Base-by-base conservation (phyloP, 2,329 filamentous ascomycete genomes). In the Fusarium lateritium region DNA sequence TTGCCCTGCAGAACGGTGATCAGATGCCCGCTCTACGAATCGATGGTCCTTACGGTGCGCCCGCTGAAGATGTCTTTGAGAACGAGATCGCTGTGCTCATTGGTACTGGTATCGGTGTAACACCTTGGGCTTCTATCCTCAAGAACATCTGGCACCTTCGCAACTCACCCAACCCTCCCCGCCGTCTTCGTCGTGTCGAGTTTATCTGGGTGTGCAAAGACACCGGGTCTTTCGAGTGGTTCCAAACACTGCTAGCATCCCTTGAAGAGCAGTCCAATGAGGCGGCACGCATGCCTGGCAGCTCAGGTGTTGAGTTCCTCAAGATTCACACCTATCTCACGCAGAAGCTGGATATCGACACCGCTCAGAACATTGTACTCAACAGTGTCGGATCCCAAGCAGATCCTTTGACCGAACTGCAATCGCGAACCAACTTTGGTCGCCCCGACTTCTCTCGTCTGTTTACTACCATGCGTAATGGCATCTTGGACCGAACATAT, bases 151-250 rank as follows among this genome's bases (percentile, higher is more conserved):
- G 94, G 93, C 95, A 99, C 79, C 86, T 97, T 76, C 94, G 96
- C 67, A 91, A 96, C 69, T 89, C 91, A 17, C 94, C 95, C 9
- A 96, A 98, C 83, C 93, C 94, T 24, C 94, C 95, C 2, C 90
- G 89, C 50, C 93, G 95, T 76, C 90, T 99, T 46, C 92, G 94
- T 62, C 92, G 96, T 79, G 95, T 99, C 33, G 96, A 99, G 80
- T 99, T 99, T 81, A 97, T 99, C 83, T 99, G 96, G 96, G 91
- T 98, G 52, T 98, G 95, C 87, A 96, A 93, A 79, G 94, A 98
- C 76, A 97, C 94, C 0, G 92, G 89, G 34, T 97, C 94, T 0
- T 99, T 99, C 76, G 96, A 98, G 82, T 99, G 96, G 96, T 98
- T 99, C 85, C 96, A 99, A 79, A 94, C 92, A 2, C 89, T 99